Percentiles rank a stretch among this genome's conserved stretches.
These are phyloP conservation scores for Zychaea mexicana DNA, from an alignment of 371 early-diverging fungal genomes.

Conservation along the genomic window DNA sequence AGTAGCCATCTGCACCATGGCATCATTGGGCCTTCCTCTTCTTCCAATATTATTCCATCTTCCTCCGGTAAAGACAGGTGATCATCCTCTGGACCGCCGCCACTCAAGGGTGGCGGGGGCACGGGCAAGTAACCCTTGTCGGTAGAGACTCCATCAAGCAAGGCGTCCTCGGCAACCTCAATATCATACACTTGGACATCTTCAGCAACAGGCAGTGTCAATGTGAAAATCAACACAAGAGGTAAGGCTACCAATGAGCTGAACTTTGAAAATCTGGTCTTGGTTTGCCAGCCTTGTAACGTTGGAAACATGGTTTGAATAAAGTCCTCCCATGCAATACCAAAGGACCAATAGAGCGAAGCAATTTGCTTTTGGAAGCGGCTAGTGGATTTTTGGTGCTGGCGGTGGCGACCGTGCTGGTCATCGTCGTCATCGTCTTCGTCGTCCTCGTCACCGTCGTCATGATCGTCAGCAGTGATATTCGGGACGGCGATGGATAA, in stretches of 20 bases:
- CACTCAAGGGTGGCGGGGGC: constrained; percentile 19
- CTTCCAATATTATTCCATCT: constrained; percentile 10
- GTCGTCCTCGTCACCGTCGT: neutral
- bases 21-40: constrained; percentile 7
- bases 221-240: constrained; percentile 51
- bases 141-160: neutral
- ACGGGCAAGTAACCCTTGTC: constrained; percentile 29
- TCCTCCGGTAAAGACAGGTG: constrained; percentile 22
- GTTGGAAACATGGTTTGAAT: constrained; percentile 54
- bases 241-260: constrained; percentile 62
- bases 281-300: constrained; percentile 49
- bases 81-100: neutral
- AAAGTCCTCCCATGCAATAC: constrained; percentile 13
- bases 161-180: constrained; percentile 20
- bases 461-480: neutral
- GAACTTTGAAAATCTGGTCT: constrained; percentile 53
- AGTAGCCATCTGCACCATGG: constrained; percentile 52
- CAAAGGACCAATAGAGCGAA: too few species aligned
- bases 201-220: constrained; percentile 67
- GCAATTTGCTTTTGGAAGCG: too few species aligned
- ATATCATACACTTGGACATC: constrained; percentile 43
- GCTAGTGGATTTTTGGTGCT: too few species aligned
- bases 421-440: neutral
- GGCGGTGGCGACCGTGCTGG: neutral
- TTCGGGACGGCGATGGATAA: neutral